A percentile compares a stretch with the other conserved stretches of the same genome.
Conservation (phyloP, 192 early-diverging fungal species). For the Coemansia sp. region DNA sequence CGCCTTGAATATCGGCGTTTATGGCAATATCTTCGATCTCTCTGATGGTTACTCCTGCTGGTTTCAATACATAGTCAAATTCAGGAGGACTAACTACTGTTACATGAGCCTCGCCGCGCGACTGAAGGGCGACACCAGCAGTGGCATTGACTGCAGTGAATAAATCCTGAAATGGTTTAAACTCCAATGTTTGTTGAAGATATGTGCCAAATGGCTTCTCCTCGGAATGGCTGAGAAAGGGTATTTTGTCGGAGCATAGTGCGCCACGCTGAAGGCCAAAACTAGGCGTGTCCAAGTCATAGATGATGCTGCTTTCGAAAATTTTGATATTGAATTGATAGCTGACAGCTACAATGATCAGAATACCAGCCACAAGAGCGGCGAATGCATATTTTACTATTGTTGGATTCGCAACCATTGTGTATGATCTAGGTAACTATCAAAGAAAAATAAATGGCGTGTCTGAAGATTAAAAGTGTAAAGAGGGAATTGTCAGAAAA, state of each 20-base stretch:
- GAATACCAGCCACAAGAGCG: not conserved
- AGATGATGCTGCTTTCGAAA: conserved; percentile 17
- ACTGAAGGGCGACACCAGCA: conserved; percentile 26
- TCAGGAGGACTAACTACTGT: conserved; percentile 72
- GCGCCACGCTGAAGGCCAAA: conserved; percentile 38
- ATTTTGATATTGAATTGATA: not conserved
- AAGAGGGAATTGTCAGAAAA: too few relatives aligned
- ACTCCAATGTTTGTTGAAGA: conserved; percentile 64
- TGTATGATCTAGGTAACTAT: not conserved
- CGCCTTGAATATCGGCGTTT: conserved; percentile 57
- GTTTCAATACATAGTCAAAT: conserved; percentile 56
- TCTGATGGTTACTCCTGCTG: conserved; percentile 61
- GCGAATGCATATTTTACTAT: not conserved
- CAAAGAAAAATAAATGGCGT: too few relatives aligned
- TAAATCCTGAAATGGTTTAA: conserved; percentile 53
- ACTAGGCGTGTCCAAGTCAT: conserved; percentile 37
- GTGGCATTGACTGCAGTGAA: conserved; percentile 57
- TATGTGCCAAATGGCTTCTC: conserved; percentile 48
- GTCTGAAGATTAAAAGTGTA: too few relatives aligned
- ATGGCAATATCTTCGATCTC: conserved; percentile 63
- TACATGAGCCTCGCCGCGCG: conserved; percentile 68
- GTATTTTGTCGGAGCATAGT: conserved; percentile 44
- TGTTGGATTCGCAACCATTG: not conserved
- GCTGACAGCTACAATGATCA: not conserved
- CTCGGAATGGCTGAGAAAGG: conserved; percentile 50